Conservation (phyloP, 495 filamentous ascomycete species). For the Elasticomyces elasticus region DNA sequence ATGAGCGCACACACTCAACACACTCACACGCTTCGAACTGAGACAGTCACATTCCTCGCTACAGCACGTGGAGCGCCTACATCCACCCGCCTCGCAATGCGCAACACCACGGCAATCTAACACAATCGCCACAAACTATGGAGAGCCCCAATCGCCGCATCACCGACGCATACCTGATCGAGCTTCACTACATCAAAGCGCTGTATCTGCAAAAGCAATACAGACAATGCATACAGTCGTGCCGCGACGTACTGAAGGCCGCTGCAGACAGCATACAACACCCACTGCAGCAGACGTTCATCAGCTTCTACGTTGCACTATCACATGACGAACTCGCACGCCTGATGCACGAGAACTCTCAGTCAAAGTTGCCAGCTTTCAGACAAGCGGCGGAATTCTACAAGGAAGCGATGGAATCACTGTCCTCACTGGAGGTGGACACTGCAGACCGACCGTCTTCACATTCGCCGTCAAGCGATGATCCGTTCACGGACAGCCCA, state of each 20-base stretch:
- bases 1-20: too few relatives aligned
- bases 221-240: constrained; percentile 15
- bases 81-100: too few relatives aligned
- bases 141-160: background rate
- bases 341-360: constrained; percentile 15
- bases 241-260: constrained; percentile 8
- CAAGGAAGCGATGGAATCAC: background rate
- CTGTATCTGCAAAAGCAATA: constrained; percentile 10
- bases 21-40: too few relatives aligned
- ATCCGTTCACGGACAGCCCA: background rate
- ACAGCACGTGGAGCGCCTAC: too few relatives aligned
- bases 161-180: constrained; percentile 3
- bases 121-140: background rate
- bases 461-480: background rate
- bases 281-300: constrained; percentile 11
- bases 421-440: background rate
- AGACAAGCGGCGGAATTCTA: constrained; percentile 12
- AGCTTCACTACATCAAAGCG: constrained; percentile 17
- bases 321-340: constrained; percentile 18
- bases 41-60: too few relatives aligned
- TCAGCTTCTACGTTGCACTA: constrained; percentile 15
- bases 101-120: too few relatives aligned
- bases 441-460: background rate
- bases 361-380: constrained; percentile 11
- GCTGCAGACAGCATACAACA: background rate